Evolutionary conservation across 768 basidiomycete genomes (phyloP), one percentile per base, ranked within the genome.

Genomic region (Calocera cornea): DNA sequence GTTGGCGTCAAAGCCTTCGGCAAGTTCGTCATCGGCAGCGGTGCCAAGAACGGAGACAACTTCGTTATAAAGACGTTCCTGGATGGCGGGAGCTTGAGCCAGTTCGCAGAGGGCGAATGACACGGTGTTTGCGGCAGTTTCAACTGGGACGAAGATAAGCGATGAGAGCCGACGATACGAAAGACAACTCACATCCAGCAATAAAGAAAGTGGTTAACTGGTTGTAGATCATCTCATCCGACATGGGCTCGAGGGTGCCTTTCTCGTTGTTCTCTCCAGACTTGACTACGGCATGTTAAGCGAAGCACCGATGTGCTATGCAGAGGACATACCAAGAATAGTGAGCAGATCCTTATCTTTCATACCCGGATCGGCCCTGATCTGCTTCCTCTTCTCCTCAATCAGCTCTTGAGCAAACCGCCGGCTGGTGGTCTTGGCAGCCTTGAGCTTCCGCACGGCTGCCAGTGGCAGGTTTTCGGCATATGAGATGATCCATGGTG

Each of bases 61-160:
- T 72, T 87, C 86, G 64, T 82, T 79, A 3, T 88, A 82, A 19
- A 90, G 79, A 47, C 80, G 74, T 24, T 78, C 76, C 74, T 90
- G 88, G 41, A 84, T 72, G 27, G 79, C 74, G 0, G 79, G 79
- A 72, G 85, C 74, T 29, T 75, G 76, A 24, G 85, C 79, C 27
- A 90, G 79, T 70, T 86, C 84, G 69, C 87, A 87, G 10, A 88
- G 75, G 50, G 83, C 77, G 31, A 60, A 60, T 2, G 54, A 60
- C 10, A 60, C 54, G 14, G 54, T 60, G 31, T 60, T 60, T 5
- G 54, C 54, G 31, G 54, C 54, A 27, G 54, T 60, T 27, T 60
- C 54, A 33, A 60, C 54, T 60, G 27, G 8, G 31, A 10, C 3
- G 31, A 8, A 33, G 22, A 5, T 31, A 60, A 19, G 8, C 19